Conservation (phyloP, 768 basidiomycete genomes). For the Phanerodontia chrysosporium region DNA sequence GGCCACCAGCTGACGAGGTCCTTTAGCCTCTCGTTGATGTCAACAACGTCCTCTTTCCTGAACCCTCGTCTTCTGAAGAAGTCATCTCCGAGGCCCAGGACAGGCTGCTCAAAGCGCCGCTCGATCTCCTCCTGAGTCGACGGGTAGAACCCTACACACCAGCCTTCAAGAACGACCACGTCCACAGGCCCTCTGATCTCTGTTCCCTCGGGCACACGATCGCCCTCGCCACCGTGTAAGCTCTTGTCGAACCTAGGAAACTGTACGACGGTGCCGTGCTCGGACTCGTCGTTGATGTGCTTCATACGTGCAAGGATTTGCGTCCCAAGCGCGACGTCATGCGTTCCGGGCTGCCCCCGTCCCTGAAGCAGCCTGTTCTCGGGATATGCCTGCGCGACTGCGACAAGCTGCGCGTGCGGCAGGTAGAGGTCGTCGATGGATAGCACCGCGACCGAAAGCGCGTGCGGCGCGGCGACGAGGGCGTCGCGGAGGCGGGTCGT, state of each 20-base stretch:
- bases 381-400: constrained; percentile 51
- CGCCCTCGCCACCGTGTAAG: constrained; percentile 74
- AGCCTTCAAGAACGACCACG: constrained; percentile 90
- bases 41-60: constrained; percentile 49
- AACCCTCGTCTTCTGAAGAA: constrained; percentile 33
- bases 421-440: constrained; percentile 89
- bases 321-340: constrained; percentile 70
- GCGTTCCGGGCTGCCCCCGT: constrained; percentile 91
- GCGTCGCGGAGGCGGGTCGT: constrained; percentile 48
- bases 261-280: constrained; percentile 28
- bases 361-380: constrained; percentile 69
- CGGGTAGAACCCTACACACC: constrained; percentile 88
- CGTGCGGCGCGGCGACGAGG: constrained; percentile 38
- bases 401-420: constrained; percentile 54
- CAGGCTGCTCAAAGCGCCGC: constrained; percentile 42
- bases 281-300: constrained; percentile 28
- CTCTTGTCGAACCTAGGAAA: constrained; percentile 90
- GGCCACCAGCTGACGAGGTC: constrained; percentile 67
- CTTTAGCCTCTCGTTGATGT: constrained; percentile 59
- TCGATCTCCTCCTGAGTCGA: constrained; percentile 48
- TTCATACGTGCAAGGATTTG: constrained; percentile 48
- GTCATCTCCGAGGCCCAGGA: constrained; percentile 25
- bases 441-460: constrained; percentile 55
- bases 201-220: constrained; percentile 54
- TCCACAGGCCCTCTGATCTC: constrained; percentile 55